phyloP scores from a whole-genome alignment of 805 yeast genomes.

The Nakazawaea holstii region DNA sequence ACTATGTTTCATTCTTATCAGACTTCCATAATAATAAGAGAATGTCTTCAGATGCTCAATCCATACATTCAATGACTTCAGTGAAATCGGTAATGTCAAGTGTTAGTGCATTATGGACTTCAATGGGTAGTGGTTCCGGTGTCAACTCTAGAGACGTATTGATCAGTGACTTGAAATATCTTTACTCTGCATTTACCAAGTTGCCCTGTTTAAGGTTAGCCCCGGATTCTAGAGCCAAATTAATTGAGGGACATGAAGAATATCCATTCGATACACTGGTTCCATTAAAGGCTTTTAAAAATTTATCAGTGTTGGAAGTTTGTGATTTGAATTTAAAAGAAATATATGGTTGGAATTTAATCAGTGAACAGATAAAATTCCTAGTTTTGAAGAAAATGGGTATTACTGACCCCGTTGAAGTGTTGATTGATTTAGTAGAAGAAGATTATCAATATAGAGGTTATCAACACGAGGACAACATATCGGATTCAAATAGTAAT shows the following conservation, averaged over 20 bases:
- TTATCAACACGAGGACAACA: conserved; percentile 17
- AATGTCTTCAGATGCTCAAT: conserved; percentile 29
- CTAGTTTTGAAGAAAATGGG: conserved; percentile 48
- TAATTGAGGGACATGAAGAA: conserved; percentile 60
- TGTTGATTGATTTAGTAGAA: conserved; percentile 44
- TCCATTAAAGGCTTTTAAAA: conserved; percentile 57
- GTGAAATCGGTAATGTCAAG: conserved; percentile 48
- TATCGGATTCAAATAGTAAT: conserved; percentile 10
- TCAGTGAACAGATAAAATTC: conserved; percentile 50
- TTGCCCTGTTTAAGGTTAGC: conserved; percentile 58
- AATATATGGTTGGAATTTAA: conserved; percentile 57
- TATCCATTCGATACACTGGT: conserved; percentile 69
- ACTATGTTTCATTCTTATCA: conserved; percentile 53
- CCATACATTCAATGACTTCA: conserved; percentile 54
- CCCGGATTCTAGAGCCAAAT: conserved; percentile 52
- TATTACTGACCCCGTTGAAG: conserved; percentile 46
- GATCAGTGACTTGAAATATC: conserved; percentile 40
- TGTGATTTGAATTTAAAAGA: conserved; percentile 59
- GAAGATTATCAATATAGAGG: conserved; percentile 37
- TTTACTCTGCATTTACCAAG: conserved; percentile 59
- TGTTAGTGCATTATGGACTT: conserved; percentile 35
- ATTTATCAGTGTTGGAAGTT: conserved; percentile 55
- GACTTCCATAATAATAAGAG: conserved; percentile 36
- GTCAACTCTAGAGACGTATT: conserved; percentile 38
- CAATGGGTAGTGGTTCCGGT: conserved; percentile 24